Percentiles rank a stretch among this genome's conserved stretches.
Conservation (phyloP, 73 alveolate species). For the Tetrahymena thermophila region DNA sequence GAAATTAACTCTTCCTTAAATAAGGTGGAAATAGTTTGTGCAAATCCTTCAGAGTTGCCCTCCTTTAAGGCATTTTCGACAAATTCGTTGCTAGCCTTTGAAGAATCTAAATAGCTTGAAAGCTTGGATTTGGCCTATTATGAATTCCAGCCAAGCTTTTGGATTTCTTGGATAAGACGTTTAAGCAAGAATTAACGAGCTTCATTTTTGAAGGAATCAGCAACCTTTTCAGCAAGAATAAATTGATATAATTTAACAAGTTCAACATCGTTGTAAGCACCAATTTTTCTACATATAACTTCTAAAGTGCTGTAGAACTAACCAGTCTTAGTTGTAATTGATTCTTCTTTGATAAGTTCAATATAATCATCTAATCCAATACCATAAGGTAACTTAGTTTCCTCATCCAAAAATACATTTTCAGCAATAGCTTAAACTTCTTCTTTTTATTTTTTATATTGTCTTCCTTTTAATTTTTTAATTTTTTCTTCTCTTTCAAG, state of each 20-base stretch:
- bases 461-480: not conserved
- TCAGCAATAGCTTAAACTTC: not conserved
- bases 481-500: not conserved
- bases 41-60: not conserved
- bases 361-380: not conserved
- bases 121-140: not conserved
- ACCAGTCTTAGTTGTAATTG: not conserved
- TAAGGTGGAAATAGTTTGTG: not conserved
- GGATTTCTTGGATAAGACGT: not conserved
- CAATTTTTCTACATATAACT: not conserved
- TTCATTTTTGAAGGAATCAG: not conserved
- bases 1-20: not conserved
- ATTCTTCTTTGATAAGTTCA: not conserved
- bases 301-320: constrained; percentile 1
- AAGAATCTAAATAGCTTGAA: not conserved
- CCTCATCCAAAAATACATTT: not conserved
- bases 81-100: not conserved
- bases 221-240: not conserved
- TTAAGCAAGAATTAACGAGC: not conserved
- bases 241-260: not conserved
- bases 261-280: not conserved
- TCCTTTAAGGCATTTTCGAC: not conserved
- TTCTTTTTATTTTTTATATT: not conserved
- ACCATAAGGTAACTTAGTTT: not conserved
- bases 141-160: not conserved